Conservation (phyloP, 208 protist genomes). For the Acanthamoeba quina region DNA sequence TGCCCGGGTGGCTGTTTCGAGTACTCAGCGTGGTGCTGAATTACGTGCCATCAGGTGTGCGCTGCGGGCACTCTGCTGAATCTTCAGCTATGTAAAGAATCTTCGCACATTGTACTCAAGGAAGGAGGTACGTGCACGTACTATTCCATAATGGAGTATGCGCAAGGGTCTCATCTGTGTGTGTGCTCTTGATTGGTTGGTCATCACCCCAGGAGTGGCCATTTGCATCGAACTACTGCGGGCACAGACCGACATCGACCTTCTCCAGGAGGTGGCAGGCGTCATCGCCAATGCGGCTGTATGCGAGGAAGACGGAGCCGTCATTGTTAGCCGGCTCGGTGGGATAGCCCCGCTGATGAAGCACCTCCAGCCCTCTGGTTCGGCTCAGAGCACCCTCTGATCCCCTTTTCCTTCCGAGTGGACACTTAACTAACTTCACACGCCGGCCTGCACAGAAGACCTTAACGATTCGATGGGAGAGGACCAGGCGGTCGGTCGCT, state of each 20-base stretch:
- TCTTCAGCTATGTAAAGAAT: constrained; percentile 62
- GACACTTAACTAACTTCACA: neutral
- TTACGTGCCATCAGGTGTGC: neutral
- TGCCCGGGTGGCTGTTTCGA: neutral
- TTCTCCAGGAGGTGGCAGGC: constrained; percentile 37
- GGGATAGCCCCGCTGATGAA: constrained; percentile 62
- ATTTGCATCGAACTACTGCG: constrained; percentile 48
- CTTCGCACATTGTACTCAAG: constrained; percentile 45
- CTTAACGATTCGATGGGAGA: neutral
- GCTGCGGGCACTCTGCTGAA: constrained; percentile 59
- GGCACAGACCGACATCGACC: constrained; percentile 29
- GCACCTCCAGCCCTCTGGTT: constrained; percentile 29
- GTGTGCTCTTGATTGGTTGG: neutral
- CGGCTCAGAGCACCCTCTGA: neutral
- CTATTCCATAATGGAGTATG: too few relatives aligned
- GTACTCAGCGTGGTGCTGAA: neutral
- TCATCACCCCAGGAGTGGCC: neutral
- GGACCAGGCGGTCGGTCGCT: neutral
- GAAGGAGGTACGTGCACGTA: neutral
- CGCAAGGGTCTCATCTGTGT: neutral
- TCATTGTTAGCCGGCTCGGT: constrained; percentile 34
- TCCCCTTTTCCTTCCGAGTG: neutral
- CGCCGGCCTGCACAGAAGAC: neutral
- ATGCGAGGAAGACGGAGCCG: constrained; percentile 46
- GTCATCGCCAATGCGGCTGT: constrained; percentile 52